Base-by-base conservation (phyloP, 192 early-diverging fungal genomes). In the Umbelopsis sp. region DNA sequence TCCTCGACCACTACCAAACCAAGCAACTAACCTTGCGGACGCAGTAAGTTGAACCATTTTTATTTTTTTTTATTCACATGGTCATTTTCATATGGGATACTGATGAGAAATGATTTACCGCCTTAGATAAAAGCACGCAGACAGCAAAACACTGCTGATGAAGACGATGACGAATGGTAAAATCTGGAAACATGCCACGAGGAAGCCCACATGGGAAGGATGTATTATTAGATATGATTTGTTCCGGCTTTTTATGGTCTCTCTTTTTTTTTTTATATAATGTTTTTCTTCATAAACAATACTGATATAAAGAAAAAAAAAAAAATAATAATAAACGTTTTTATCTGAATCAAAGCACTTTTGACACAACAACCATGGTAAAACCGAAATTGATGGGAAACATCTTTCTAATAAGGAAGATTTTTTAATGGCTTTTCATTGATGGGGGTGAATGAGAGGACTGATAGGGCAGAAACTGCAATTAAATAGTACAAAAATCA, bases 21-120 rank as follows among this genome's bases (percentile, higher is more conserved):
- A 71, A 34, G 78, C 79, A 32, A 65, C 69, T 31, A 77, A 74
- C 26, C 66, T 83, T 59, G 82, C 82, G 24, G 79, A 80, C 45
- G 79, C 76, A 17, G 82, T 83, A 80, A 76, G 79, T 74, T 3
- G 32, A 49, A 53, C n/a, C n/a, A n/a, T n/a, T n/a, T n/a, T n/a
- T n/a, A n/a, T n/a, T n/a, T n/a, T n/a, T n/a, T n/a, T n/a, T 34
- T 16, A 69, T 14, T 25, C 14, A n/a, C 9, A 44, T 24, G 25
- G 32, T 29, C 56, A 41, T 43, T 14, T 8, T 52, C 32, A n/a
- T 1, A 1, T 24, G 47, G 29, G 0, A 34, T 36, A 29, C 45
- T 31, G 22, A 51, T 69, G 21, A n/a, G n/a, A n/a, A n/a, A n/a
- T 12, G 3, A 12, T 50, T 44, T 52, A 31, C 49, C 8, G 17